Base-by-base conservation (phyloP, 2,329 filamentous ascomycete genomes). In the Ophiostoma perfectum region DNA sequence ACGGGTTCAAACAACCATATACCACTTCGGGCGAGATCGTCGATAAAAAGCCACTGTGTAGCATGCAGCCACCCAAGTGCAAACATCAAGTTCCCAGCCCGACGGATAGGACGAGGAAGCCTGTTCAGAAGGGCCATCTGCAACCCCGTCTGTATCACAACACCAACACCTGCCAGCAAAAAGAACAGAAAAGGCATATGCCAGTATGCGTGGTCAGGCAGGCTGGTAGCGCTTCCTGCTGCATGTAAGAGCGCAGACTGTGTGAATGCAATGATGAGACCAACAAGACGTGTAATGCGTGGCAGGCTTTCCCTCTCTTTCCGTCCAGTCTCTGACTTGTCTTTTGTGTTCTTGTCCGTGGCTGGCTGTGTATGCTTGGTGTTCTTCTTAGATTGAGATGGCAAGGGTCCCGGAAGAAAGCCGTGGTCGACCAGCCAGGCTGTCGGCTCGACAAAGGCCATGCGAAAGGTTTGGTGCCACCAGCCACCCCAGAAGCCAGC, bases 401-500 rank as follows among this genome's bases (percentile, higher is more conserved):
- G 14, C 38, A 16, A n/a, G 16, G 42, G 18, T 72, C 75, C 72
- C 70, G 71, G 73, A 69, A 86, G 65, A 72, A 81, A 75, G 18
- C 81, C 78, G 55, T 70, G 67, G 70, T 76, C 72, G 8, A 77
- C 76, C 68, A 89, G 73, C 73, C 80, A 85, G 1, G 77, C 77
- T 0, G 83, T 79, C 0, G 89, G 88, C 4, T 87, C 83, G 52
- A 85, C 78, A 74, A 94, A 93, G 2, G 86, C 87, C 68, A 87
- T 84, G 0, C 93, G 89, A 79, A 97, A 96, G 2, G 89, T 88
- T 78, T 97, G 93, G 77, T 98, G 94, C 94, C 94, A 97, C 83
- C 88, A 94, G 36, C 81, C 82, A 62, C 90, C 88, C 94, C 94
- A 98, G 78, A 89, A 90, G 0, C 93, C 93, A 0, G 85, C 83